Percentiles rank a stretch among this genome's conserved stretches.
Evolutionary conservation across 2,329 filamentous ascomycete genomes (phyloP).

Genomic region (Aspergillus sojae): DNA sequence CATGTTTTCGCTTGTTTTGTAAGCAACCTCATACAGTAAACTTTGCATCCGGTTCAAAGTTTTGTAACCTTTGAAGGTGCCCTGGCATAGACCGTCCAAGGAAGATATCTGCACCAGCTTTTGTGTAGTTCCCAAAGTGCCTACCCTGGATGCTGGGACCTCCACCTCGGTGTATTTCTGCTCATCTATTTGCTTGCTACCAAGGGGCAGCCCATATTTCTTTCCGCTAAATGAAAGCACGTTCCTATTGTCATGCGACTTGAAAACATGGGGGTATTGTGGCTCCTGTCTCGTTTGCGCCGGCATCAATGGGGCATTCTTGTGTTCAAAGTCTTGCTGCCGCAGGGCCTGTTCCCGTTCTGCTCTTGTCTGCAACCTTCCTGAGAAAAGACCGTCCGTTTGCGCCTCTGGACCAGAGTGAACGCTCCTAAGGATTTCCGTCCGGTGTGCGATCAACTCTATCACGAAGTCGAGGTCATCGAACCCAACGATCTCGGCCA

Average conservation of each 20-base stretch:
- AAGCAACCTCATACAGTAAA: slow-evolving; percentile 90
- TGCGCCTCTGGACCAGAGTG: slow-evolving; percentile 30
- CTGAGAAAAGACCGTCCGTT: slow-evolving; percentile 50
- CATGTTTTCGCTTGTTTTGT: slow-evolving; percentile 97
- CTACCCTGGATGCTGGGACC: slow-evolving; percentile 81
- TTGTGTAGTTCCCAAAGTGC: slow-evolving; percentile 70
- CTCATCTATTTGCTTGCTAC: slow-evolving; percentile 70
- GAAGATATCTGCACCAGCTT: slow-evolving; percentile 77
- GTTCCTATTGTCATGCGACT: slow-evolving; percentile 79
- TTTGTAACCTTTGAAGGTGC: slow-evolving; percentile 95
- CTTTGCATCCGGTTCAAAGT: slow-evolving; percentile 97
- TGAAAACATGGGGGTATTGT: slow-evolving; percentile 93
- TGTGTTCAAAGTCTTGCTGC: slow-evolving; percentile 79
- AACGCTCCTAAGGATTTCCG: slow-evolving; percentile 61
- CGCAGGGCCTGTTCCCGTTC: slow-evolving; percentile 79
- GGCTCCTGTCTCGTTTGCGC: slow-evolving; percentile 71
- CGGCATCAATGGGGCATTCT: slow-evolving; percentile 70
- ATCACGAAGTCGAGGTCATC: slow-evolving; percentile 92
- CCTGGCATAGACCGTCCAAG: slow-evolving; percentile 83
- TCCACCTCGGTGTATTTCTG: slow-evolving; percentile 86
- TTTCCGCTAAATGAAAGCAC: slow-evolving; percentile 76
- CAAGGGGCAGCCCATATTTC: slow-evolving; percentile 79
- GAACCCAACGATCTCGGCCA: slow-evolving; percentile 89
- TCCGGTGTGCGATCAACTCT: slow-evolving; percentile 78
- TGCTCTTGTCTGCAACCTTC: slow-evolving; percentile 69